Conservation (phyloP, 805 yeast species). For the Nakazawaea anatomiae region DNA sequence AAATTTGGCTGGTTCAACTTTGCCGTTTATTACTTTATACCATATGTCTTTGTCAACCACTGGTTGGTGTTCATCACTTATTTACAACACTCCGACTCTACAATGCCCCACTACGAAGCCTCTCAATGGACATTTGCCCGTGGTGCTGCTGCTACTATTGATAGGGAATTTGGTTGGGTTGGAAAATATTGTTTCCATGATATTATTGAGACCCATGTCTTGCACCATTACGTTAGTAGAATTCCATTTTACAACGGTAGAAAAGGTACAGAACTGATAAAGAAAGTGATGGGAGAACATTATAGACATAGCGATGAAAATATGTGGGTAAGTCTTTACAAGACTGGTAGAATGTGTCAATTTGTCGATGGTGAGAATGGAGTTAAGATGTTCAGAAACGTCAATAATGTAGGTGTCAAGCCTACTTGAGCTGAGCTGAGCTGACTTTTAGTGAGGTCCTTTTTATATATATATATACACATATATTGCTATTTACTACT, state of each 20-base stretch:
- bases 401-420: conserved; percentile 50
- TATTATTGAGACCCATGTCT: conserved; percentile 85
- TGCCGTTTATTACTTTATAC: conserved; percentile 66
- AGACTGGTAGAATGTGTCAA: conserved; percentile 59
- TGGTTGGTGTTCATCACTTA: conserved; percentile 86
- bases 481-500: neutral
- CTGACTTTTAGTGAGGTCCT: neutral
- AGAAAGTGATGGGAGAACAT: conserved; percentile 80
- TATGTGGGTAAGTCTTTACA: conserved; percentile 67
- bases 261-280: conserved; percentile 70
- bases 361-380: conserved; percentile 71
- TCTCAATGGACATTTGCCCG: conserved; percentile 79
- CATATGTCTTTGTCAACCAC: conserved; percentile 78
- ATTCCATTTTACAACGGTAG: conserved; percentile 88
- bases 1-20: conserved; percentile 59
- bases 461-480: neutral
- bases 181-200: conserved; percentile 81
- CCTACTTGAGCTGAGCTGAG: neutral
- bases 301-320: conserved; percentile 62
- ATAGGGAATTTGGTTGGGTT: conserved; percentile 74
- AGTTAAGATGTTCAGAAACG: conserved; percentile 68
- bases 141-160: conserved; percentile 89
- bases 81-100: conserved; percentile 77
- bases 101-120: conserved; percentile 75
- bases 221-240: conserved; percentile 78